Conservation (phyloP, 1,284 basidiomycete genomes). For the Ceratorhiza oryzae-sativae region DNA sequence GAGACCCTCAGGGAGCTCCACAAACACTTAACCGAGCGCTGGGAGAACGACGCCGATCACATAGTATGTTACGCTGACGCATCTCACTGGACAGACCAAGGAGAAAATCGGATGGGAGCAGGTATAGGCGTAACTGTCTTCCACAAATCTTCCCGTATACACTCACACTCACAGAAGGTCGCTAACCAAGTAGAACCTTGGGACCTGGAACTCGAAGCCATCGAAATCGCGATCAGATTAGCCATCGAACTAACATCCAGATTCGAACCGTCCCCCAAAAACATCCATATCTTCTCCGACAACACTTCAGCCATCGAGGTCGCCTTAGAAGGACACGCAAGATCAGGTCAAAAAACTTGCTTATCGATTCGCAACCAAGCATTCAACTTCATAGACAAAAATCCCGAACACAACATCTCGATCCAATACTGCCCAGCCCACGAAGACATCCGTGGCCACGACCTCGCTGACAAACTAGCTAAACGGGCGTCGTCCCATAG, state of each 20-base stretch:
- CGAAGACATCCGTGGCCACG: conserved; percentile 48
- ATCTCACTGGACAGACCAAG: background rate
- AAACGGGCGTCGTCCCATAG: conserved; percentile 45
- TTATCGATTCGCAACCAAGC: background rate
- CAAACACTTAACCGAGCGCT: background rate
- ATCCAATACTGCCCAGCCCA: conserved; percentile 50
- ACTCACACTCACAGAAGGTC: background rate
- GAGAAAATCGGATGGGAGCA: background rate
- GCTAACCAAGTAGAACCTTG: background rate
- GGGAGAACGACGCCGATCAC: background rate
- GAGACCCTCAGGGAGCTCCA: background rate
- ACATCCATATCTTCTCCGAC: too few species aligned
- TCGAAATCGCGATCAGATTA: background rate
- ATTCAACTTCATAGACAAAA: background rate
- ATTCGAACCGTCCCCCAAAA: too few species aligned
- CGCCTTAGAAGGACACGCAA: background rate
- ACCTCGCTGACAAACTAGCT: conserved; percentile 49
- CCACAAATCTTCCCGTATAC: background rate
- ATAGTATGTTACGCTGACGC: background rate
- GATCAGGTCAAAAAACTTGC: background rate
- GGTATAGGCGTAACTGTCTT: background rate
- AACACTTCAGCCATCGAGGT: background rate
- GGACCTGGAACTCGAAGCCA: background rate
- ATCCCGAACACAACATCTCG: conserved; percentile 38
- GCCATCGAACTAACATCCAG: too few species aligned